These are phyloP conservation scores for Phytophthora pisi DNA, from an alignment of 352 stramenopile genomes.

Conservation along the genomic window DNA sequence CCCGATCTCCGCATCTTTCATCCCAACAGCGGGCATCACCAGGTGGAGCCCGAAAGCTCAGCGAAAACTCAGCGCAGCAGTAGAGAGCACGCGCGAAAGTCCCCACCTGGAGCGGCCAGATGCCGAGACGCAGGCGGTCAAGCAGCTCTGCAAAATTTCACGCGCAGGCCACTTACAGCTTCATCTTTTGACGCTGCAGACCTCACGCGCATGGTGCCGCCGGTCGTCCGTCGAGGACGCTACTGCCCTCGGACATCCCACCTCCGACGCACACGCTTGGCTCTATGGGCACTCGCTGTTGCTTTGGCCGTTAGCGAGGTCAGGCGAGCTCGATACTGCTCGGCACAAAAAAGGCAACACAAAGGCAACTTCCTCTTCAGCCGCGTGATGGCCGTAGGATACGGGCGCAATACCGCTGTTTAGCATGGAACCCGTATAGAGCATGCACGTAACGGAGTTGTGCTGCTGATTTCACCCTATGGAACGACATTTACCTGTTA, in stretches of 20 bases:
- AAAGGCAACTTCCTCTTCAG: constrained; percentile 4
- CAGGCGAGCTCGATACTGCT: constrained; percentile 28
- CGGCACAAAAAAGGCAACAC: constrained; percentile 20
- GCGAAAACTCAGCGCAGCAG: constrained; percentile 4
- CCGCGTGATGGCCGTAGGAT: constrained; percentile 30
- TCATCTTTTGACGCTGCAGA: background rate
- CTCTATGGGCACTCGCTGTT: constrained; percentile 2
- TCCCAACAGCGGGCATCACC: constrained; percentile 20
- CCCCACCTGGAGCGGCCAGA: constrained; percentile 19
- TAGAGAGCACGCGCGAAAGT: constrained; percentile 16
- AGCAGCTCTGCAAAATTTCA: constrained; percentile 10
- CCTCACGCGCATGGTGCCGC: background rate
- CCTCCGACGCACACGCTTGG: constrained; percentile 1
- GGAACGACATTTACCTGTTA: constrained; percentile 5
- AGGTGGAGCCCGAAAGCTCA: constrained; percentile 18
- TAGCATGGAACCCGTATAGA: background rate
- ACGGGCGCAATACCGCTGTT: constrained; percentile 14
- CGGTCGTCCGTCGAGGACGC: background rate
- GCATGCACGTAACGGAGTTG: background rate
- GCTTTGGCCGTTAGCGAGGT: constrained; percentile 9
- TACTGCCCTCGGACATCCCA: constrained; percentile 9
- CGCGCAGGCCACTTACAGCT: background rate
- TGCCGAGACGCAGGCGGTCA: background rate
- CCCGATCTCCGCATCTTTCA: constrained; percentile 32
- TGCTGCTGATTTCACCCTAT: background rate